Base-by-base conservation (phyloP, 2,329 filamentous ascomycete species). In the Neonectria punicea region DNA sequence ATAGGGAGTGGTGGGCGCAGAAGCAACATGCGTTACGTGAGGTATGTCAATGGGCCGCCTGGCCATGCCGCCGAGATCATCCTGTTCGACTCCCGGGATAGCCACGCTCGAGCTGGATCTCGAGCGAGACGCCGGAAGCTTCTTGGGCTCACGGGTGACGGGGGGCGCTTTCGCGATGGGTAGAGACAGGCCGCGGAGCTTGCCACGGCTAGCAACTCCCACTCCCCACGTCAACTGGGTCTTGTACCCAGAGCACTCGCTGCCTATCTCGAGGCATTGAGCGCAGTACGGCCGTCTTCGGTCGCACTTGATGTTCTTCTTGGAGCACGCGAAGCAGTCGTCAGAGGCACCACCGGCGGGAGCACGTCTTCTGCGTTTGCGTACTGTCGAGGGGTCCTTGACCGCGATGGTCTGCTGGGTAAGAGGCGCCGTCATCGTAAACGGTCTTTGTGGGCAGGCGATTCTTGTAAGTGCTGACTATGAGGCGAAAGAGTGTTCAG, bases 211-310 rank as follows among this genome's bases (percentile, higher is more conserved):
- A 61, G 95, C 95, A 64, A 98, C 95, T 56, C 95, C 95, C 53
- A 98, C 93, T 46, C 94, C 94, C 95, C 95, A 98, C 51, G 95
- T 98, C 80, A 98, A 86, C 73, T 95, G 94, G 16, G 95, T 98
- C 83, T 97, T 97, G 85, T 98, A 98, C 65, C 95, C 95, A 30
- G 93, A 94, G 82, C 95, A 98, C 77, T 97, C 94, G 78, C 93
- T 94, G 70, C 94, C 94, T 69, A 93, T 87, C 73, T 97, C 93
- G 68, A 98, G 87, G 80, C 95, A 99, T 81, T 94, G 94, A 49
- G 94, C 94, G 82, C 96, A 98, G 81, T 98, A 98, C 9, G 95
- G 95, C 74, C 95, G 88, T 77, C 93, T 90, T 73, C 95, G 90
- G 81, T 98, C 95, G 83, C 95, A 99, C 80, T 93, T 92, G 68